Percentiles rank a stretch among this genome's conserved stretches.
Evolutionary conservation across 495 filamentous ascomycete species (phyloP).

Genomic region (Neurospora hispaniola): DNA sequence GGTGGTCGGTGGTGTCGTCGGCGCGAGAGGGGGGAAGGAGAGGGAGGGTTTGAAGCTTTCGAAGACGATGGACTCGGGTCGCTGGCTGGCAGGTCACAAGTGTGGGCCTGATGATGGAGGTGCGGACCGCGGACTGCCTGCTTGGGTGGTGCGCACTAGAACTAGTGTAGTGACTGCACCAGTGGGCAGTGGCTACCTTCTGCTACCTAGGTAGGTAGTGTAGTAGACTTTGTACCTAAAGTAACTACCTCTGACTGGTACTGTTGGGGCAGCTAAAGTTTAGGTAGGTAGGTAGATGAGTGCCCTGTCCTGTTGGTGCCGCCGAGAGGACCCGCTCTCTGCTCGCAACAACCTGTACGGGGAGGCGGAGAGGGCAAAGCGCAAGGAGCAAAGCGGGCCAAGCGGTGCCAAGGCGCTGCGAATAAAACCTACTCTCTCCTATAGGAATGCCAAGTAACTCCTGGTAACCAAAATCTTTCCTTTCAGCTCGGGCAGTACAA

Average conservation of each 20-base stretch:
- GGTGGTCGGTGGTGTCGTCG: background rate
- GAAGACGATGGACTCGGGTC: conserved; percentile 11
- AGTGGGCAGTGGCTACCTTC: background rate
- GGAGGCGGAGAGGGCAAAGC: background rate
- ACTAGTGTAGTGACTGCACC: background rate
- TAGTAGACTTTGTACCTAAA: background rate
- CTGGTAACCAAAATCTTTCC: background rate
- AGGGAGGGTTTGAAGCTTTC: conserved; percentile 9
- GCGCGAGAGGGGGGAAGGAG: background rate
- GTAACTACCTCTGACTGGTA: background rate
- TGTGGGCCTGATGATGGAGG: background rate
- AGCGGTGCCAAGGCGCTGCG: background rate
- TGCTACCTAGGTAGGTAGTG: background rate
- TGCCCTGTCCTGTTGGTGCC: background rate
- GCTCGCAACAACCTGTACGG: background rate
- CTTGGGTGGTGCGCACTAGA: background rate
- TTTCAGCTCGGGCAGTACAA: background rate
- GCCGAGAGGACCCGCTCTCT: background rate
- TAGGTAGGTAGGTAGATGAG: background rate
- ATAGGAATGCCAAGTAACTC: background rate
- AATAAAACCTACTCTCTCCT: background rate
- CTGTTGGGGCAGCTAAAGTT: background rate
- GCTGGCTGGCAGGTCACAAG: conserved; percentile 10
- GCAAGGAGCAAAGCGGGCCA: background rate
- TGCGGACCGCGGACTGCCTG: background rate